Conservation (phyloP, 1,284 basidiomycete species). For the Ustilago vetiveriae region DNA sequence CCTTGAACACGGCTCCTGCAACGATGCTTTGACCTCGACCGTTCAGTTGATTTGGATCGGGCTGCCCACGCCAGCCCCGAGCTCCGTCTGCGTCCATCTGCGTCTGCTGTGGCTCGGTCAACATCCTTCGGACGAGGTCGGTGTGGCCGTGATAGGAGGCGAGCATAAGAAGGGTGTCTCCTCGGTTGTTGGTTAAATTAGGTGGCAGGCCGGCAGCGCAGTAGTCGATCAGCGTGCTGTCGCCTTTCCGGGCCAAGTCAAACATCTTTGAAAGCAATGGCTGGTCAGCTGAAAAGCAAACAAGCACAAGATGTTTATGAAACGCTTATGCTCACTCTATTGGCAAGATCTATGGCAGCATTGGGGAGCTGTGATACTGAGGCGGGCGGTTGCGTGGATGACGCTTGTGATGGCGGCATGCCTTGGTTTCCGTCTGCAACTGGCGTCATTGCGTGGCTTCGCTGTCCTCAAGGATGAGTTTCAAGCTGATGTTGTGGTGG, state of each 20-base stretch:
- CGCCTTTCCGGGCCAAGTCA: slow-evolving; percentile 76
- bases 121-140: slow-evolving; percentile 73
- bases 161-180: slow-evolving; percentile 76
- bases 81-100: background rate
- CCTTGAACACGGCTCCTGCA: slow-evolving; percentile 84
- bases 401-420: background rate
- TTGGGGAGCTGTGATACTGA: slow-evolving; percentile 32
- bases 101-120: slow-evolving; percentile 12
- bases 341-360: slow-evolving; percentile 37
- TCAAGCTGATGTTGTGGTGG: too few relatives aligned
- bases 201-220: slow-evolving; percentile 78
- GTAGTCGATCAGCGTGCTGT: slow-evolving; percentile 70
- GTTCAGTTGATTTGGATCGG: slow-evolving; percentile 72
- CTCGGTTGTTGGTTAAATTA: slow-evolving; percentile 76
- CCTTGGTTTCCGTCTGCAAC: slow-evolving; percentile 5
- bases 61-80: slow-evolving; percentile 18
- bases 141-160: slow-evolving; percentile 80
- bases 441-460: slow-evolving; percentile 8
- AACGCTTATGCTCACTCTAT: slow-evolving; percentile 24
- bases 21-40: slow-evolving; percentile 81
- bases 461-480: too few relatives aligned
- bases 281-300: too few relatives aligned
- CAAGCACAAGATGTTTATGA: too few relatives aligned
- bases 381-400: background rate
- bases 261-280: slow-evolving; percentile 71